Percentiles rank a stretch among this genome's conserved stretches.
Conservation (phyloP, 805 yeast genomes). For the Pichia insulana region DNA sequence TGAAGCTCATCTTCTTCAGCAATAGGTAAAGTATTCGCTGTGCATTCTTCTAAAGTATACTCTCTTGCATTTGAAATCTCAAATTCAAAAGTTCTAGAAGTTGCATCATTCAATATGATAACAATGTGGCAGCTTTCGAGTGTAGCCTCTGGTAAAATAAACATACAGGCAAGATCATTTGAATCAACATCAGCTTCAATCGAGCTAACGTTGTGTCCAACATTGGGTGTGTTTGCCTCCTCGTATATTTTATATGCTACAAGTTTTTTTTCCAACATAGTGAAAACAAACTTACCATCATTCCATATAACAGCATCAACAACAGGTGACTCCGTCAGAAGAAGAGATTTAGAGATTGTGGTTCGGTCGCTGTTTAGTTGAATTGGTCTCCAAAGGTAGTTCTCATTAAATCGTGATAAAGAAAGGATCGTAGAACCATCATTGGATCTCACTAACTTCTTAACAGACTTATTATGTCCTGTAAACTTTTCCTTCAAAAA, state of each 20-base stretch:
- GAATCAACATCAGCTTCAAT: slow-evolving; percentile 6
- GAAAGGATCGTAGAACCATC: slow-evolving; percentile 57
- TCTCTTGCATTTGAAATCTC: slow-evolving; percentile 18
- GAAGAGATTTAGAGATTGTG: slow-evolving; percentile 27
- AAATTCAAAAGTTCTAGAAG: slow-evolving; percentile 36
- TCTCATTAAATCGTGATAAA: slow-evolving; percentile 52
- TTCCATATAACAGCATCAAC: slow-evolving; percentile 41
- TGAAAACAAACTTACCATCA: slow-evolving; percentile 37
- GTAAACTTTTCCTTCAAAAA: slow-evolving; percentile 51
- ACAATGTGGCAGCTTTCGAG: slow-evolving; percentile 35
- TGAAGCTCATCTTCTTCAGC: slow-evolving; percentile 26
- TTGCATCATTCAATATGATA: slow-evolving; percentile 36
- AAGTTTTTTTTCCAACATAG: slow-evolving; percentile 36
- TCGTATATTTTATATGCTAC: slow-evolving; percentile 53
- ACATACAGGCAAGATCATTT: slow-evolving; percentile 21
- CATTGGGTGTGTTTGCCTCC: slow-evolving; percentile 3
- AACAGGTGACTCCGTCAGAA: slow-evolving; percentile 39
- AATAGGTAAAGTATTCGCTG: slow-evolving; percentile 28
- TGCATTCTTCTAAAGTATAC: slow-evolving; percentile 17
- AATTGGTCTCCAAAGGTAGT: slow-evolving; percentile 49
- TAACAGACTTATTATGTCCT: slow-evolving; percentile 81
- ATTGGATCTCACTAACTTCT: slow-evolving; percentile 53
- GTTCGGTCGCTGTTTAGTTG: slow-evolving; percentile 19
- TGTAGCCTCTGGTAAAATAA: slow-evolving; percentile 29
- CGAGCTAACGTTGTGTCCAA: slow-evolving; percentile 18